These are phyloP conservation scores for Clarireedia sp. DNA, from an alignment of 2,329 filamentous ascomycete species.

Conservation along the genomic window DNA sequence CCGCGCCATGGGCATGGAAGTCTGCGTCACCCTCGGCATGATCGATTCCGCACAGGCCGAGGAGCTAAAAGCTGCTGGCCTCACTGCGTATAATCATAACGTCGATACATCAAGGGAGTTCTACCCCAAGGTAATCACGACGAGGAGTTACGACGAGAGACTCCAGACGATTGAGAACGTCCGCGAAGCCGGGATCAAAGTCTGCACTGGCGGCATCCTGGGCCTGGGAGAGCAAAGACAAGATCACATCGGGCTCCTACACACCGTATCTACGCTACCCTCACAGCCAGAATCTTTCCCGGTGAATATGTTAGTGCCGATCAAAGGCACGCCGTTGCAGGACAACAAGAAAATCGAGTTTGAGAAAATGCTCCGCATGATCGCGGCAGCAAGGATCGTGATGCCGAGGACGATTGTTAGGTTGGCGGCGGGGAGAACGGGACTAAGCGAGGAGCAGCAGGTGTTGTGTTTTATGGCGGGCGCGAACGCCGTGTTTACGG, in stretches of 20 bases:
- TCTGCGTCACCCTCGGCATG: conserved; percentile 91
- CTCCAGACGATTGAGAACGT: conserved; percentile 73
- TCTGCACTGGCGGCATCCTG: conserved; percentile 83
- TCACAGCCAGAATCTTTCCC: conserved; percentile 84
- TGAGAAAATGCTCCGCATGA: conserved; percentile 69
- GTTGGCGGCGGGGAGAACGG: conserved; percentile 76
- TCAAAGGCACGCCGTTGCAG: conserved; percentile 80
- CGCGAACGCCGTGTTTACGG: conserved; percentile 90
- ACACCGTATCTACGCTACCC: conserved; percentile 75
- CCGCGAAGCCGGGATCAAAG: conserved; percentile 77
- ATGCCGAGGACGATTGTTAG: conserved; percentile 83
- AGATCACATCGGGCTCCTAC: conserved; percentile 75
- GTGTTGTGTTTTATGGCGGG: conserved; percentile 83
- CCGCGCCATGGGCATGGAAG: conserved; percentile 75
- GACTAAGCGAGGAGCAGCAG: conserved; percentile 82
- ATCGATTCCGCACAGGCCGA: conserved; percentile 73
- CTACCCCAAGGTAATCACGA: conserved; percentile 80
- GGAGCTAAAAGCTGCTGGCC: conserved; percentile 72
- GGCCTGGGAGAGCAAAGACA: conserved; percentile 71
- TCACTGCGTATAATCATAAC: conserved; percentile 94
- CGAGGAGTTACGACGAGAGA: conserved; percentile 79
- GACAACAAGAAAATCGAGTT: conserved; percentile 67
- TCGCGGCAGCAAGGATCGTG: conserved; percentile 73
- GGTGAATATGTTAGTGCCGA: conserved; percentile 84
- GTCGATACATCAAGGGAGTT: conserved; percentile 85